Conservation (phyloP, 495 filamentous ascomycete genomes). For the Hypoxylon trugodes region DNA sequence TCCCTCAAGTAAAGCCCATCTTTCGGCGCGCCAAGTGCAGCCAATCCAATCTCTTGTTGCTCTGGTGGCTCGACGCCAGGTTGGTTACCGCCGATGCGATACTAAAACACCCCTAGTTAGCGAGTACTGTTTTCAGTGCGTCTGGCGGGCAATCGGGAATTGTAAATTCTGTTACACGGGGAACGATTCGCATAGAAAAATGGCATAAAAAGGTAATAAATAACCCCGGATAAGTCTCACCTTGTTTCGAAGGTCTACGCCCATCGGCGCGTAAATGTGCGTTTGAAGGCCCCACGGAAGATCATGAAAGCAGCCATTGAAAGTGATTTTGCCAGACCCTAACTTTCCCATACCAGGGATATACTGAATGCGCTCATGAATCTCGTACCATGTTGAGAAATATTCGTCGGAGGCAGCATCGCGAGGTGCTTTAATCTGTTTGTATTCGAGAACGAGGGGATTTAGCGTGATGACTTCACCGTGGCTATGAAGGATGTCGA, state of each 20-base stretch:
- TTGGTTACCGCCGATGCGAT: slow-evolving; percentile 66
- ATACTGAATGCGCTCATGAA: slow-evolving; percentile 69
- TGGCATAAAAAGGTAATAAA: too few relatives aligned
- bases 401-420: slow-evolving; percentile 73
- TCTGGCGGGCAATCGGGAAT: too few relatives aligned
- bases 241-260: slow-evolving; percentile 60
- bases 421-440: slow-evolving; percentile 67
- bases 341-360: slow-evolving; percentile 68
- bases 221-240: too few relatives aligned
- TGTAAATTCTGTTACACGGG: too few relatives aligned
- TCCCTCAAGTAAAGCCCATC: slow-evolving; percentile 78
- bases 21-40: slow-evolving; percentile 59
- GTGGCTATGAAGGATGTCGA: slow-evolving; percentile 59
- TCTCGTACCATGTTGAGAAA: slow-evolving; percentile 76
- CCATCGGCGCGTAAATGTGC: slow-evolving; percentile 74
- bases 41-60: slow-evolving; percentile 63
- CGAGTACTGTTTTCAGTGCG: too few relatives aligned
- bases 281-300: slow-evolving; percentile 74
- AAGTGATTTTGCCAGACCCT: slow-evolving; percentile 69
- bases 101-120: too few relatives aligned
- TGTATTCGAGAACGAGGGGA: slow-evolving; percentile 73
- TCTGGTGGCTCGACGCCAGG: slow-evolving; percentile 67
- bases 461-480: slow-evolving; percentile 79
- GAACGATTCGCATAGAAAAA: too few relatives aligned
- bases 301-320: slow-evolving; percentile 80